Evolutionary conservation across 2,329 filamentous ascomycete genomes (phyloP), one percentile per base, ranked within the genome.

Genomic region (Penicillium janthinellum): DNA sequence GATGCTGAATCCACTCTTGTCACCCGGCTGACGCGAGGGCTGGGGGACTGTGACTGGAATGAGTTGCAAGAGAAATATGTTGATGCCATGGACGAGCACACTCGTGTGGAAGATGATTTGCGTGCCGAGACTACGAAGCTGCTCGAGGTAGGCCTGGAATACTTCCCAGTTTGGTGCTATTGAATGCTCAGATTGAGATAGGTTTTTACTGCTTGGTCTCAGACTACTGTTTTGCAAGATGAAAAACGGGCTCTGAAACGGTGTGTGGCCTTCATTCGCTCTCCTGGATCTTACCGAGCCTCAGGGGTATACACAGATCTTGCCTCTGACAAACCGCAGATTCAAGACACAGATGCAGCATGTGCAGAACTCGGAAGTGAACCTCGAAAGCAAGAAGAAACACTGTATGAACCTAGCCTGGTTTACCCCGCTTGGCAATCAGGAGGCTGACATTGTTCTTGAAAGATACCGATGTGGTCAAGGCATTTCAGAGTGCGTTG

Each of bases 131-230:
- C 90, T 64, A 82, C 87, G 15, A 77, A 81, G 44, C 79, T 93
- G n/a, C 83, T 89, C 62, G 84, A 87, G 75, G 89, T 88, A 76
- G 20, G 37, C 4, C 31, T 34, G 5, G 14, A 15, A 42, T 41
- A 14, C 22, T 37, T 31, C 22, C 17, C 22, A 11, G 15, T n/a
- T 28, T 51, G 5, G 8, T 8, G 1, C 22, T 35, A 39, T n/a
- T 1, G 1, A 28, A 44, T 10, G 25, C 54, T 62, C 56, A 61
- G 51, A 47, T 10, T 22, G 49, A 22, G 42, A 28, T 64, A 96
- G 91, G 90, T 90, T 72, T 96, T 96, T 74, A 83, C 84, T 59
- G 79, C 88, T 38, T 97, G 93, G 92, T 90, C 90, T 25, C 82
- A 88, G 20, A 86, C 90, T 12, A 89, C 90, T 0, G 84, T 87